Conservation (phyloP, 495 filamentous ascomycete species). For the Talaromyces thailandensis region DNA sequence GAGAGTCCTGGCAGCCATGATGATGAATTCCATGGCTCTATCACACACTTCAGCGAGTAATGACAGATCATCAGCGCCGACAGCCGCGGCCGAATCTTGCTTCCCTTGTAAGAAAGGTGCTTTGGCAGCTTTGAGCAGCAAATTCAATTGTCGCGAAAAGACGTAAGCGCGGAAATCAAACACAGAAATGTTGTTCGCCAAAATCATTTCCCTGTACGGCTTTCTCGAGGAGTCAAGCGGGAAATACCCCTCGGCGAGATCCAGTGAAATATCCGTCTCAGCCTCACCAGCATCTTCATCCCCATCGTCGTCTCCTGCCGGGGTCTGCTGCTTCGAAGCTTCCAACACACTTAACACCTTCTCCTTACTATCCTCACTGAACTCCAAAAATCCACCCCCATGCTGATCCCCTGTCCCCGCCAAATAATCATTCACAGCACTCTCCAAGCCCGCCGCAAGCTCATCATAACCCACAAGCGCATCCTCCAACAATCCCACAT, state of each 20-base stretch:
- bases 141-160: slow-evolving; percentile 77
- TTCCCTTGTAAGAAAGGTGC: slow-evolving; percentile 27
- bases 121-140: slow-evolving; percentile 78
- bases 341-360: slow-evolving; percentile 42
- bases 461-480: slow-evolving; percentile 90
- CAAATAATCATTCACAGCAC: slow-evolving; percentile 67
- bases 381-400: slow-evolving; percentile 54
- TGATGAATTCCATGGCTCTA: slow-evolving; percentile 71
- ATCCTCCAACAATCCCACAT: slow-evolving; percentile 91
- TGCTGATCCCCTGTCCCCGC: slow-evolving; percentile 46
- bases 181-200: slow-evolving; percentile 92
- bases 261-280: slow-evolving; percentile 8
- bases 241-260: slow-evolving; percentile 27
- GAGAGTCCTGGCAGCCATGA: slow-evolving; percentile 65
- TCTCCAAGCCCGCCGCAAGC: slow-evolving; percentile 74
- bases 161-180: slow-evolving; percentile 96
- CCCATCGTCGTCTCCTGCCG: slow-evolving; percentile 10
- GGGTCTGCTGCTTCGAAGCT: background rate
- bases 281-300: background rate
- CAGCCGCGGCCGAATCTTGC: slow-evolving; percentile 12
- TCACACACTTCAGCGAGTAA: slow-evolving; percentile 73
- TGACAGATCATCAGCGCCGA: slow-evolving; percentile 61
- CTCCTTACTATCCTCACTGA: slow-evolving; percentile 62
- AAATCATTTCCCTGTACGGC: slow-evolving; percentile 81
- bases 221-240: slow-evolving; percentile 70